Conservation (phyloP, 2,329 filamentous ascomycete species). For the Calonectria henricotiae region DNA sequence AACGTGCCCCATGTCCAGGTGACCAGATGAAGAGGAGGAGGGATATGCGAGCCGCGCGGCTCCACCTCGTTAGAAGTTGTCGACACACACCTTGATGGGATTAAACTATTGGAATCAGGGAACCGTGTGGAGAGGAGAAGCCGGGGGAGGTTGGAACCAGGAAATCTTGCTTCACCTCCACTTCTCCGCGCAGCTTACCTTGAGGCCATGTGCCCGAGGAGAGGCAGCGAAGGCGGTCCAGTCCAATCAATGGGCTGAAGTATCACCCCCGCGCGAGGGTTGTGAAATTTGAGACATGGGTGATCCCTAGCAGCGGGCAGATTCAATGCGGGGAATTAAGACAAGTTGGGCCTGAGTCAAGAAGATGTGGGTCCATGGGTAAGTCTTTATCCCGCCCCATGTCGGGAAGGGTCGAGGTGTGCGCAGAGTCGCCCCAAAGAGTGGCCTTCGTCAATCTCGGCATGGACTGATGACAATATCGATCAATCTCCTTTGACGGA, state of each 20-base stretch:
- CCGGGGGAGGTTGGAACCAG: conserved; percentile 5
- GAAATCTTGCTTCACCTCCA: conserved; percentile 22
- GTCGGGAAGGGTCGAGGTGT: conserved; percentile 8
- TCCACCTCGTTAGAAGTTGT: conserved; percentile 3
- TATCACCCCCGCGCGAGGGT: conserved; percentile 42
- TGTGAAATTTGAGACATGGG: conserved; percentile 45
- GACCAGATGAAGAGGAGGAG: neutral
- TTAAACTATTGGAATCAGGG: conserved; percentile 4
- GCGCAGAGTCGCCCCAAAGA: conserved; percentile 18
- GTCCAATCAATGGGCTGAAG: conserved; percentile 38
- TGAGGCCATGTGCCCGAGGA: conserved; percentile 25
- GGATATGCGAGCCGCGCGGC: neutral
- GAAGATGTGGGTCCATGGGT: conserved; percentile 38
- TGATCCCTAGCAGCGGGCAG: conserved; percentile 38
- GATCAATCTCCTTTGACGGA: conserved; percentile 46
- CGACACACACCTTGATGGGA: conserved; percentile 12
- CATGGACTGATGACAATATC: conserved; percentile 42
- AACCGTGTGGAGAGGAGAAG: conserved; percentile 21
- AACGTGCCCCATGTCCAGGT: conserved; percentile 26
- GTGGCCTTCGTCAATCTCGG: conserved; percentile 23
- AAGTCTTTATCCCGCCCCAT: conserved; percentile 47
- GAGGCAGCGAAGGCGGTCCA: neutral
- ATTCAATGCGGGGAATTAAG: conserved; percentile 40
- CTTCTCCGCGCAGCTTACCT: conserved; percentile 24
- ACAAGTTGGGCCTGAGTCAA: conserved; percentile 30